Evolutionary conservation across 495 filamentous ascomycete species (phyloP).

Genomic region (Hypomontagnella submonticulosa): DNA sequence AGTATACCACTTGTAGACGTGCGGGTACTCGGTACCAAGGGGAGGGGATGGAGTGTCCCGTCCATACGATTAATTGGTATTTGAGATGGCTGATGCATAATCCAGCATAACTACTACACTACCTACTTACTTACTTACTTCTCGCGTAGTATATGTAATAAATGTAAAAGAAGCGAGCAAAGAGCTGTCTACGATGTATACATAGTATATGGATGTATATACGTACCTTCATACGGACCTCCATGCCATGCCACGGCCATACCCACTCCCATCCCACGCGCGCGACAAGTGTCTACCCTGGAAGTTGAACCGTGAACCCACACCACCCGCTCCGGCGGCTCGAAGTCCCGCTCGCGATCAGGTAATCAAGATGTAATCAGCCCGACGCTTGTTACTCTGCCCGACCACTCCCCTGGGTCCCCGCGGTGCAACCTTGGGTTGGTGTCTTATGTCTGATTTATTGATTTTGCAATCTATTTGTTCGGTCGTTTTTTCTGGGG

Average conservation of each 20-base stretch:
- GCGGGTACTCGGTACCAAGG: too few species aligned
- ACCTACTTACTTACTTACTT: not conserved
- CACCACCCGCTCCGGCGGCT: slow-evolving; percentile 37
- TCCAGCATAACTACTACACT: not conserved
- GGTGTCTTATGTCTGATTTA: not conserved
- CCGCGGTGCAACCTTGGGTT: slow-evolving; percentile 34
- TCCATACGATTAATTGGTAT: too few species aligned
- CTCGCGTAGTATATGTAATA: too few species aligned
- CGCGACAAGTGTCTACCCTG: not conserved
- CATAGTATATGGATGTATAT: too few species aligned
- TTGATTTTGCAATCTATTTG: slow-evolving; percentile 3
- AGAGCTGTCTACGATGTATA: too few species aligned
- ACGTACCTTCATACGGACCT: too few species aligned
- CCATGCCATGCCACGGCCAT: too few species aligned
- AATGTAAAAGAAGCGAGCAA: too few species aligned
- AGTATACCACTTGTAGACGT: slow-evolving; percentile 23
- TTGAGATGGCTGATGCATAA: slow-evolving; percentile 1
- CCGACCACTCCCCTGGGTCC: slow-evolving; percentile 40
- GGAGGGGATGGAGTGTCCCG: too few species aligned
- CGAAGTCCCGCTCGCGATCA: slow-evolving; percentile 40
- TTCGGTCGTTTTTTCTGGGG: slow-evolving; percentile 24
- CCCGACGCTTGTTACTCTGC: not conserved
- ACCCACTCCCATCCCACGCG: slow-evolving; percentile 9
- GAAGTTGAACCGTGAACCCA: not conserved
- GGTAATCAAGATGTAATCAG: slow-evolving; percentile 35